These are phyloP conservation scores for Lecanicillium sp. DNA, from an alignment of 2,329 filamentous ascomycete species.

Conservation along the genomic window DNA sequence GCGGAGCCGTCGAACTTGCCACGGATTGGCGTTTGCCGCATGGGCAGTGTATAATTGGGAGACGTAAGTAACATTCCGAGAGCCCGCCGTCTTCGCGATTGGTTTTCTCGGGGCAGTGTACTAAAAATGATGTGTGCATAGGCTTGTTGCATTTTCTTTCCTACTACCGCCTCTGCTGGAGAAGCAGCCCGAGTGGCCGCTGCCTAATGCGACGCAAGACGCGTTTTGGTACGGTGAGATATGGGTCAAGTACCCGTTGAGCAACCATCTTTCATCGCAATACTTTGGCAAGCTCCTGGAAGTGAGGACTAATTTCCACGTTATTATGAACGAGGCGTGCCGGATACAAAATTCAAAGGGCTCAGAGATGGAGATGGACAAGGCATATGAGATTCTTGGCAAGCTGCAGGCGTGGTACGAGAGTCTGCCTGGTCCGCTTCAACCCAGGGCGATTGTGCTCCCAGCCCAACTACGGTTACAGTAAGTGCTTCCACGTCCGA, in stretches of 20 bases:
- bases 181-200: slow-evolving; percentile 18
- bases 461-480: slow-evolving; percentile 28
- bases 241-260: slow-evolving; percentile 25
- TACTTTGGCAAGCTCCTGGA: slow-evolving; percentile 20
- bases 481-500: slow-evolving; percentile 17
- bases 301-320: slow-evolving; percentile 18
- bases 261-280: slow-evolving; percentile 12
- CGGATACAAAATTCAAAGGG: slow-evolving; percentile 10
- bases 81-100: background rate
- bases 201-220: slow-evolving; percentile 20
- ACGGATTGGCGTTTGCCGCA: slow-evolving; percentile 19
- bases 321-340: slow-evolving; percentile 25
- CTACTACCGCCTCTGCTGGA: slow-evolving; percentile 19
- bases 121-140: slow-evolving; percentile 3
- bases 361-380: slow-evolving; percentile 11
- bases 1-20: slow-evolving; percentile 11
- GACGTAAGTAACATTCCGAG: too few relatives aligned
- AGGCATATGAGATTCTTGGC: slow-evolving; percentile 14
- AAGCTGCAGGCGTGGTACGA: slow-evolving; percentile 20
- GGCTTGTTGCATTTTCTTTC: slow-evolving; percentile 18
- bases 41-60: slow-evolving; percentile 29
- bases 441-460: slow-evolving; percentile 20
- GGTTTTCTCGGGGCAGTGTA: background rate
- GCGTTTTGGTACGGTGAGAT: slow-evolving; percentile 26
- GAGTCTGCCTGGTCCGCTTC: slow-evolving; percentile 16